Evolutionary conservation across 768 basidiomycete species (phyloP).

Genomic region (Agrocybe pediades): DNA sequence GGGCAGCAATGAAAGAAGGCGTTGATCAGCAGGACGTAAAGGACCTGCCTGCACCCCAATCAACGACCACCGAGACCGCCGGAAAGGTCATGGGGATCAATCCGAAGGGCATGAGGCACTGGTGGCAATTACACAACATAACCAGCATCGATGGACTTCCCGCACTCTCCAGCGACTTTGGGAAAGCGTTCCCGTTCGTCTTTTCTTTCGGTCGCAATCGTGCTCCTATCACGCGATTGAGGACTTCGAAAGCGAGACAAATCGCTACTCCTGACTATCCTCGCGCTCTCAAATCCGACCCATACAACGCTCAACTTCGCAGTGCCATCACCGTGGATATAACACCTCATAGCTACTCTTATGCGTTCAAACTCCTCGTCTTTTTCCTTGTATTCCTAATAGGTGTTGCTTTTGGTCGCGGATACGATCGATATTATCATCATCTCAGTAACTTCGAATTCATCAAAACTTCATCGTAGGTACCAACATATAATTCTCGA

Average conservation of each 20-base stretch:
- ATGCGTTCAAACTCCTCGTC: not conserved
- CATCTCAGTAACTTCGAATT: no score
- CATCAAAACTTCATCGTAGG: no score
- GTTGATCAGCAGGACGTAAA: conserved; percentile 32
- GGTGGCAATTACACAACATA: conserved; percentile 54
- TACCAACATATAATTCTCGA: no score
- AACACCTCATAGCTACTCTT: not conserved
- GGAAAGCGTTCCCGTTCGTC: conserved; percentile 17
- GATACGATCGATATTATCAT: conserved; percentile 1
- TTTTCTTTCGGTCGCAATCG: conserved; percentile 9
- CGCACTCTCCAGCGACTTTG: conserved; percentile 32
- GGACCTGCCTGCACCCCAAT: conserved; percentile 9
- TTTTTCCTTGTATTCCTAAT: conserved; percentile 6
- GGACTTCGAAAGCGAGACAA: not conserved
- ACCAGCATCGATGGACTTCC: conserved; percentile 61
- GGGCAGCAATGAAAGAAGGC: conserved; percentile 43
- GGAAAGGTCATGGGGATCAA: conserved; percentile 11
- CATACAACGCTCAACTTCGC: not conserved
- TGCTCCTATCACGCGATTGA: not conserved
- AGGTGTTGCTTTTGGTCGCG: conserved; percentile 7
- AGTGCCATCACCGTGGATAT: not conserved
- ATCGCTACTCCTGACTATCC: not conserved
- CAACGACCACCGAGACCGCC: conserved; percentile 6
- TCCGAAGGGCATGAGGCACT: conserved; percentile 51
- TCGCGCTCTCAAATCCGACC: not conserved